Evolutionary conservation across 805 yeast species (phyloP).

Genomic region (Metschnikowia kunwiensis): DNA sequence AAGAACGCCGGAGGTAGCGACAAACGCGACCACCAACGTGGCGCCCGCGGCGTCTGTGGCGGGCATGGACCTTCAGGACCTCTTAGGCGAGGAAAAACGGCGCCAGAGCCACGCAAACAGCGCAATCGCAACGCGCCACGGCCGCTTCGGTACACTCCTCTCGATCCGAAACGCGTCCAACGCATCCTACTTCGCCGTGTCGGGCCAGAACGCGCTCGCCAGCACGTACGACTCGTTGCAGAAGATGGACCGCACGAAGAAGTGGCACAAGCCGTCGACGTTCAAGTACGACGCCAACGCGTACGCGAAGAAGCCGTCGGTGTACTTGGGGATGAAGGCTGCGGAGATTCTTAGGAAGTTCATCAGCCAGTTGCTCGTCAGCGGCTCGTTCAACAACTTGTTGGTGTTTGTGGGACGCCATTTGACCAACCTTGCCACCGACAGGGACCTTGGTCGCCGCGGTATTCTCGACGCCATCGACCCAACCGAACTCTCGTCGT

Average conservation of each 20-base stretch:
- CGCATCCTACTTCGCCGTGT: conserved; percentile 59
- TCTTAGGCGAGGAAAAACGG: conserved; percentile 60
- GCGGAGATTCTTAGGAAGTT: conserved; percentile 43
- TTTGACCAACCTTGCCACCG: conserved; percentile 17
- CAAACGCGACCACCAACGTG: conserved; percentile 12
- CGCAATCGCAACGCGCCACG: conserved; percentile 70
- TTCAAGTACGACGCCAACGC: conserved; percentile 43
- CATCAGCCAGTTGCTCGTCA: conserved; percentile 52
- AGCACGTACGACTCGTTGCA: conserved; percentile 53
- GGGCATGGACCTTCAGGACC: conserved; percentile 44
- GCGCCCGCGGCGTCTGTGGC: conserved; percentile 27
- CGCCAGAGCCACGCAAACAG: conserved; percentile 48
- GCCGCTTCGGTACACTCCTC: conserved; percentile 83
- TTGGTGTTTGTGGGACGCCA: conserved; percentile 47
- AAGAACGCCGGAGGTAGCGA: not conserved
- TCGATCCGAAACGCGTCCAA: conserved; percentile 61
- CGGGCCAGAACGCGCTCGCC: conserved; percentile 64
- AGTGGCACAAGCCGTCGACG: conserved; percentile 50
- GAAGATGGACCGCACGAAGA: conserved; percentile 64
- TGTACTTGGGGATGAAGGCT: conserved; percentile 29
- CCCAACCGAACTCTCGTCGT: conserved; percentile 41
- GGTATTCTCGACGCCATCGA: conserved; percentile 32
- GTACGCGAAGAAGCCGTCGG: conserved; percentile 24
- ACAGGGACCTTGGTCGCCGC: conserved; percentile 15
- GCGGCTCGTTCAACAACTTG: conserved; percentile 72